Base-by-base conservation (phyloP, 1,284 basidiomycete species). In the Athelia psychrophila region DNA sequence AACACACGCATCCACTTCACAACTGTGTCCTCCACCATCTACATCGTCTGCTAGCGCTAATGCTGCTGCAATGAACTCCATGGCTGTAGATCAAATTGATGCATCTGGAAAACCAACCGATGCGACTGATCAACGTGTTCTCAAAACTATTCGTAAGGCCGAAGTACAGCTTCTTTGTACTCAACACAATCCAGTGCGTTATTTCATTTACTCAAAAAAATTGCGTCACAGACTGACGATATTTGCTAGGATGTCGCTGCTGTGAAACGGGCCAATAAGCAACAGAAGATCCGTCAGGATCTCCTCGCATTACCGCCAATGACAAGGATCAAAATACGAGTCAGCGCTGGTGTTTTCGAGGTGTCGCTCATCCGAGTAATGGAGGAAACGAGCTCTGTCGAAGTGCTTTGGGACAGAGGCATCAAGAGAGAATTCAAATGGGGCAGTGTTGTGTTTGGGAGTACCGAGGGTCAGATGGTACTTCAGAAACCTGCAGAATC, bases 171-270 rank as follows among this genome's bases (percentile, higher is more conserved):
- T 89, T 10, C 66, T 95, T 2, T 95, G 93, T 64, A 71, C 83
- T 2, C 85, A 88, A 59, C 91, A 94, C 62, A 94, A 94, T 59
- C 91, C 91, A 8, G 91, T 93, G 63, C 56, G 88, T 78, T n/a
- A 23, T 44, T 35, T 12, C 24, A 44, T 48, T 51, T 27, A 35
- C 54, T 23, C 36, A 44, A 48, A 20, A 18, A 44, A 36, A 54
- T 25, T 19, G 18, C 19, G 38, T 23, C 38, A 51, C 20, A 50
- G 36, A 46, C 40, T 33, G 47, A 51, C 30, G 24, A 18, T 51
- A 33, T n/a, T n/a, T n/a, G n/a, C 16, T 52, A 92, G 89, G 81
- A 76, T 33, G 69, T 88, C 48, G 79, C 87, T 24, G 86, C 88
- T 38, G 81, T 78, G 33, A 89, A 88, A 66, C 88, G 83, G 60